Evolutionary conservation across 225 moss, liverwort and hornwort species (phyloP).

Genomic region (Anthoceros angustus): DNA sequence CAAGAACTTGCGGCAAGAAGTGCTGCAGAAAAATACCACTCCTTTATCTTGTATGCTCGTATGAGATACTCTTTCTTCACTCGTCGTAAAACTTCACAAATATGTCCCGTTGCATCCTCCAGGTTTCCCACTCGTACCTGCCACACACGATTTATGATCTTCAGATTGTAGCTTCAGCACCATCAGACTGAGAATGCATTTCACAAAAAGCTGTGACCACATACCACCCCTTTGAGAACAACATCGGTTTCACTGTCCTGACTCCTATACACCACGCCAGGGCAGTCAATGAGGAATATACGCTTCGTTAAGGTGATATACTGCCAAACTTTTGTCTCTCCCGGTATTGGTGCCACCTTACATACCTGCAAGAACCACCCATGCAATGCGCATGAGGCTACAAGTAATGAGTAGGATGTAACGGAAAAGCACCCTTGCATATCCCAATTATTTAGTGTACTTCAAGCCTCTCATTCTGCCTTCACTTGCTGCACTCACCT

Average conservation of each 20-base stretch:
- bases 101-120: constrained; percentile 88
- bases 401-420: neutral
- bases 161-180: neutral
- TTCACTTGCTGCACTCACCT: constrained; percentile 11
- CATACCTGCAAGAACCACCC: constrained; percentile 37
- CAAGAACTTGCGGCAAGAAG: neutral
- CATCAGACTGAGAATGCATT: neutral
- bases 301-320: constrained; percentile 95
- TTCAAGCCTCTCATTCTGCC: neutral
- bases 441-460: too few species aligned
- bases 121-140: constrained; percentile 94
- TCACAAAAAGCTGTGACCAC: constrained; percentile 11
- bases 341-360: constrained; percentile 96
- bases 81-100: constrained; percentile 65
- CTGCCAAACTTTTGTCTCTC: constrained; percentile 99
- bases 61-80: constrained; percentile 88
- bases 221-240: constrained; percentile 94
- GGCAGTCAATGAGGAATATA: constrained; percentile 95
- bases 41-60: constrained; percentile 76
- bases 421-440: too few species aligned
- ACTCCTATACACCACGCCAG: constrained; percentile 94
- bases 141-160: neutral
- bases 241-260: constrained; percentile 82
- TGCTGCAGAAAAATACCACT: constrained; percentile 31
- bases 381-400: neutral